Conservation (phyloP, 331 rosid genomes). For the Pyracantha coccinea region DNA sequence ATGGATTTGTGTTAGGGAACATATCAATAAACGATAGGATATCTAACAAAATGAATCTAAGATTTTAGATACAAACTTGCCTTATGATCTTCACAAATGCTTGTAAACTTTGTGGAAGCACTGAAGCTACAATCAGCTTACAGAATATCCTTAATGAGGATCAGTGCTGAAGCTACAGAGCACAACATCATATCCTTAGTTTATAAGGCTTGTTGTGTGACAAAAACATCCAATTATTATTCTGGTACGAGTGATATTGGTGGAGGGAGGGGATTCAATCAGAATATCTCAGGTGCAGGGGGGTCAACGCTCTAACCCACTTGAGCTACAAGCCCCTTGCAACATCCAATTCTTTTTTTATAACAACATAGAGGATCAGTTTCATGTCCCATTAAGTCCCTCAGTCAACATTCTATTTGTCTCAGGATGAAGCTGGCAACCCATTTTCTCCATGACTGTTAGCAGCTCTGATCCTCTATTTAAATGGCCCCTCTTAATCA, state of each 20-base stretch:
- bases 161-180: neutral
- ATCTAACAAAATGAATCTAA: neutral
- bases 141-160: too few species aligned
- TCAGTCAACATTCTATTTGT: neutral
- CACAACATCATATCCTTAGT: neutral
- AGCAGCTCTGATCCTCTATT: neutral
- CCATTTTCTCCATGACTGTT: neutral
- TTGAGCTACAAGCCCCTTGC: neutral
- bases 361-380: neutral
- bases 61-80: neutral
- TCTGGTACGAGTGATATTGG: neutral
- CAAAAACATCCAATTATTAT: neutral
- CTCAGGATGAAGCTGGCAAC: neutral
- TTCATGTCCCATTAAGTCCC: neutral
- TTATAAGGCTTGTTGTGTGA: neutral
- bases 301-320: neutral
- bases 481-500: neutral
- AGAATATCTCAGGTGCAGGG: neutral
- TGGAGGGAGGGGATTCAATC: neutral
- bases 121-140: neutral
- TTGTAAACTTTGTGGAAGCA: neutral
- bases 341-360: neutral
- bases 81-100: neutral
- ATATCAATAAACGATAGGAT: neutral
- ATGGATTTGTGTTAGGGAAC: neutral